Percentiles rank a stretch among this genome's conserved stretches.
Conservation (phyloP, 345 rosid genomes). For the Microthlaspi erraticum region DNA sequence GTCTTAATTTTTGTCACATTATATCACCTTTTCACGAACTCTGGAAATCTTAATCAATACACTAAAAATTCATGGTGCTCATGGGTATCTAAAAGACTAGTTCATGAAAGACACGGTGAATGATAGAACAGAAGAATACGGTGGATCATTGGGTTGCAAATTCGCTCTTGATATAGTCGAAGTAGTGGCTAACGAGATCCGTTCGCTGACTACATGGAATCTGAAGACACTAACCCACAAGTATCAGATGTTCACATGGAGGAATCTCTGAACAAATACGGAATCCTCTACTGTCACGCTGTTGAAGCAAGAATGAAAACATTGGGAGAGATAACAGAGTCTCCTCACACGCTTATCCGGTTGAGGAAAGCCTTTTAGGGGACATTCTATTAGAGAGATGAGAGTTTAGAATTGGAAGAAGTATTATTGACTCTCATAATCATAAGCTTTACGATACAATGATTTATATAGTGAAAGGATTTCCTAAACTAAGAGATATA, state of each 20-base stretch:
- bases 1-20: no score
- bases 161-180: slow-evolving; percentile 69
- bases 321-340: slow-evolving; percentile 32
- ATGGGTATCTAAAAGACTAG: slow-evolving; percentile 71
- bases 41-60: no score
- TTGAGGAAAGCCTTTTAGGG: slow-evolving; percentile 76
- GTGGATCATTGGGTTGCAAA: slow-evolving; percentile 71
- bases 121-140: slow-evolving; percentile 70
- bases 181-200: slow-evolving; percentile 71
- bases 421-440: no score
- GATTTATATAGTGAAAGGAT: no score
- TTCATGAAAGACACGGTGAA: slow-evolving; percentile 75
- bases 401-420: no score
- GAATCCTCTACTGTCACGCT: slow-evolving; percentile 70
- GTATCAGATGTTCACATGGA: slow-evolving; percentile 71
- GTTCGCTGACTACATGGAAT: slow-evolving; percentile 53
- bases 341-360: slow-evolving; percentile 50
- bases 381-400: slow-evolving; percentile 51
- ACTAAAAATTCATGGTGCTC: slow-evolving; percentile 84
- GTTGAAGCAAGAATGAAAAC: slow-evolving; percentile 68
- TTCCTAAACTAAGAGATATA: no score
- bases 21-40: no score
- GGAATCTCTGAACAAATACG: slow-evolving; percentile 58
- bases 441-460: no score
- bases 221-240: slow-evolving; percentile 67